Evolutionary conservation across 352 stramenopile species (phyloP), one percentile per base, ranked within the genome.

Genomic region (Globisporangium paddicum): DNA sequence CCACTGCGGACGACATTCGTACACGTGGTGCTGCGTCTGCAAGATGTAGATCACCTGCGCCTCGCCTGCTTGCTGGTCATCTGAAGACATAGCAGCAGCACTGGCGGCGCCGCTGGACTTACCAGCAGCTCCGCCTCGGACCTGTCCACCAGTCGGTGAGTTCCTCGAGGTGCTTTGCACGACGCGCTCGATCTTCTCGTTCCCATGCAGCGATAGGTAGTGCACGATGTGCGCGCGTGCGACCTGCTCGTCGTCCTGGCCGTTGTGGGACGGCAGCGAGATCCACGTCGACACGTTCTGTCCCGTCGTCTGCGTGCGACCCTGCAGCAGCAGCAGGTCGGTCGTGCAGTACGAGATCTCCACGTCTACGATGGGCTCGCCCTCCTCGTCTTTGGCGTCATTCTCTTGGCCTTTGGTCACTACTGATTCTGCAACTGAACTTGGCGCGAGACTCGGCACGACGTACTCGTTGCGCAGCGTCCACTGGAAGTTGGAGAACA

Each of bases 401-500:
- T 21, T 34, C 7, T 55, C 53, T 16, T 34, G 28, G 3, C 28
- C 28, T 30, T 26, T 25, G 5, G 23, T 35, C 7, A 37, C 16
- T 38, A 25, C 1, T 34, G 16, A 6, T n/a, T 30, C 28, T 26
- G 9, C 28, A 40, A 13, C 26, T 9, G 16, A 16, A 18, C 37
- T 30, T 11, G 72, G 55, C 10, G 85, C 30, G 34, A 89, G 69
- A 13, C 71, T 66, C 23, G 86, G 86, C 8, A 95, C 66, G 8
- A 77, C 55, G 58, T 89, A 92, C 57, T 86, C 76, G 19, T 76
- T 71, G 30, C 87, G 85, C 34, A 91, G 58, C 26, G 52, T 82
- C 84, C 84, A 93, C 50, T 88, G 74, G 37, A 93, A 92, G 62
- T 95, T 93, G 44, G 79, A 85, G 49, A 84, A 95, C 9, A 91